A percentile compares a stretch with the other conserved stretches of the same genome.
These are phyloP conservation scores for Xylariaceae sp. DNA, from an alignment of 2,329 filamentous ascomycete genomes.

Conservation along the genomic window DNA sequence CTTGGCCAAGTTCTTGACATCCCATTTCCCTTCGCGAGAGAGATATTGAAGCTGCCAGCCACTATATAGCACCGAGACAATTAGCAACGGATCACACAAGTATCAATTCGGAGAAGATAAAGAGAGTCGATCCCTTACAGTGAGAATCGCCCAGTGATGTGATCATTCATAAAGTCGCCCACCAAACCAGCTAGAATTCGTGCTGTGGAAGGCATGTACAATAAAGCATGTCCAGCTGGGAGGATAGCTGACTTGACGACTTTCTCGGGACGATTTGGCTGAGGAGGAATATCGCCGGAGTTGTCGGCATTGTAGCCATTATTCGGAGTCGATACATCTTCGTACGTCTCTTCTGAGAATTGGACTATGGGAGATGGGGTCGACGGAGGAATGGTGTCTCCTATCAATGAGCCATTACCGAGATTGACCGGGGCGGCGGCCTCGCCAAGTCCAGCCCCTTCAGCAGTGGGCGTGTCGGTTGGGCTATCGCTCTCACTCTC, in stretches of 20 bases:
- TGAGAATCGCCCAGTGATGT: constrained; percentile 72
- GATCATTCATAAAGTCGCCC: constrained; percentile 69
- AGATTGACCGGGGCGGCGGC: constrained; percentile 45
- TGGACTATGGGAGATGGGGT: no score
- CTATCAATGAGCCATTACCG: constrained; percentile 23
- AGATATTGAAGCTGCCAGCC: constrained; percentile 91
- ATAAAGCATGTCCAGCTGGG: constrained; percentile 72
- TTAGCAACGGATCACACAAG: neutral
- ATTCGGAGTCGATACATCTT: constrained; percentile 42
- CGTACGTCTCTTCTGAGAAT: constrained; percentile 27
- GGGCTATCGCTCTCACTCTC: constrained; percentile 4
- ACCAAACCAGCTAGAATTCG: constrained; percentile 75
- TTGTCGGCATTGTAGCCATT: constrained; percentile 37
- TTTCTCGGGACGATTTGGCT: constrained; percentile 44
- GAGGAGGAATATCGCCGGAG: constrained; percentile 40
- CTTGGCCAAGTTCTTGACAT: constrained; percentile 91
- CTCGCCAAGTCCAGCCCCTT: constrained; percentile 39
- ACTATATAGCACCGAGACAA: constrained; percentile 13
- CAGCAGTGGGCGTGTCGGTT: constrained; percentile 8
- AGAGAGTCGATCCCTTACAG: constrained; percentile 36
- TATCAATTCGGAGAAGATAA: neutral
- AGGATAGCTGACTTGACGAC: constrained; percentile 65
- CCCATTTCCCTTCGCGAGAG: constrained; percentile 90
- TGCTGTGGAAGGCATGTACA: constrained; percentile 72
- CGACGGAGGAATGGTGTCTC: constrained; percentile 32